Percentiles rank a stretch among this genome's conserved stretches.
These are phyloP conservation scores for Bolboschoenus planiculmis DNA, from an alignment of 176 grass and related monocot species.

Conservation along the genomic window DNA sequence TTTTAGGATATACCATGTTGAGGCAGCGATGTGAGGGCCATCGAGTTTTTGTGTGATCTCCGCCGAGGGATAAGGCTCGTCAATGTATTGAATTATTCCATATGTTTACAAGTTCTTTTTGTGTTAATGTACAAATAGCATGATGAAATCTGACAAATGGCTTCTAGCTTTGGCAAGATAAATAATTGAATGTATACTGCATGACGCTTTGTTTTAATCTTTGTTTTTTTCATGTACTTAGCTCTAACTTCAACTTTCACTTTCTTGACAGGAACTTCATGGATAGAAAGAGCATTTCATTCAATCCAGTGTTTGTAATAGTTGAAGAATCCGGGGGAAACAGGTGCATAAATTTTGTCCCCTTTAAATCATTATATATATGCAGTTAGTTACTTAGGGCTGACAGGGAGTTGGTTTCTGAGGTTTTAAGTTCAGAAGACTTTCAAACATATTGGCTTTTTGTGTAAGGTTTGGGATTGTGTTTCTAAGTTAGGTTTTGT, in stretches of 20 bases:
- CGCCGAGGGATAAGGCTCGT: not conserved
- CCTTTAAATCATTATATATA: constrained; percentile 58
- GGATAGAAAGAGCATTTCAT: constrained; percentile 67
- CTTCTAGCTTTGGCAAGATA: not conserved
- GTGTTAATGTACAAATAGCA: not conserved
- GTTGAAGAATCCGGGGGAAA: constrained; percentile 45
- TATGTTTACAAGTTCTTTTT: not conserved
- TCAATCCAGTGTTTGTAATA: constrained; percentile 55
- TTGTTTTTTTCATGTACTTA: not conserved
- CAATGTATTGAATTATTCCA: not conserved
- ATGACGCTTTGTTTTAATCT: not conserved
- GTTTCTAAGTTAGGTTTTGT: constrained; percentile 56
- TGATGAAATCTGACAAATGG: not conserved
- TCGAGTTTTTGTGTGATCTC: not conserved
- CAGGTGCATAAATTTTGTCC: constrained; percentile 49
- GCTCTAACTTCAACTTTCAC: not conserved
- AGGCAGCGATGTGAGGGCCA: not conserved
- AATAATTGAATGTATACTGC: not conserved
- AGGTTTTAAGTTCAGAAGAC: constrained; percentile 42
- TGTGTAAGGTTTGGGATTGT: constrained; percentile 73
- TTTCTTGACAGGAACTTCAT: constrained; percentile 42
- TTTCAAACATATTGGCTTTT: constrained; percentile 45
- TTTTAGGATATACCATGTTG: not conserved
- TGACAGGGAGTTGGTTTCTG: constrained; percentile 56
- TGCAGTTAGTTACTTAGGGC: constrained; percentile 60